Conservation (phyloP, 73 alveolate genomes). For the Paramecium tetraurelia region DNA sequence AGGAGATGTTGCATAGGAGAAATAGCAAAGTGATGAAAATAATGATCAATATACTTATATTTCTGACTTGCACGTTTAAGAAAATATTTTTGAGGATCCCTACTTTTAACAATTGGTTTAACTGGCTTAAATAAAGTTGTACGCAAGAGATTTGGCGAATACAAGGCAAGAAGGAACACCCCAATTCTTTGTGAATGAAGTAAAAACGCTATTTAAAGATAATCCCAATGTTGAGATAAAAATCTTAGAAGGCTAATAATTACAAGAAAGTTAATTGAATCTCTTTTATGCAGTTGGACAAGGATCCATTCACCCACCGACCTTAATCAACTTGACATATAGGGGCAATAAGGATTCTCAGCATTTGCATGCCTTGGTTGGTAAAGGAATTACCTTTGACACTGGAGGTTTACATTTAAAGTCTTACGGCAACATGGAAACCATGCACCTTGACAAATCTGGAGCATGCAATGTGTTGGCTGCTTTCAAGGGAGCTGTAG, state of each 20-base stretch:
- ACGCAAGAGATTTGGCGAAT: constrained; percentile 82
- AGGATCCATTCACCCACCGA: constrained; percentile 78
- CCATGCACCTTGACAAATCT: constrained; percentile 86
- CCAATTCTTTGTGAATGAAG: constrained; percentile 70
- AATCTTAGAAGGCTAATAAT: constrained; percentile 76
- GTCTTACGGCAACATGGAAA: constrained; percentile 82
- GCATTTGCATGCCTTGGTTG: constrained; percentile 84
- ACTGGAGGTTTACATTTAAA: constrained; percentile 92
- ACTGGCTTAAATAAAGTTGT: constrained; percentile 65
- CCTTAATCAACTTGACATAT: constrained; percentile 73
- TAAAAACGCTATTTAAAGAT: constrained; percentile 63
- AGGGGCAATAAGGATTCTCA: constrained; percentile 67
- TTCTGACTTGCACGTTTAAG: constrained; percentile 12
- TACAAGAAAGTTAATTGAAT: constrained; percentile 68
- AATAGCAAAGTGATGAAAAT: neutral
- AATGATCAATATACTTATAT: neutral
- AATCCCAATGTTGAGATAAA: constrained; percentile 53
- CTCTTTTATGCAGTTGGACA: constrained; percentile 84
- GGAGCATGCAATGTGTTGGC: constrained; percentile 88
- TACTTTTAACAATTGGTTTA: constrained; percentile 10
- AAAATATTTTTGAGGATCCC: neutral
- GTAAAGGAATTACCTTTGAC: constrained; percentile 93
- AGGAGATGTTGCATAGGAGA: neutral
- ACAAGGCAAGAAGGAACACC: constrained; percentile 84
- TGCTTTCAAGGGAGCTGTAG: constrained; percentile 82